These are phyloP conservation scores for Incumbomyces delicatus DNA, from an alignment of 2,329 filamentous ascomycete species.

Conservation along the genomic window DNA sequence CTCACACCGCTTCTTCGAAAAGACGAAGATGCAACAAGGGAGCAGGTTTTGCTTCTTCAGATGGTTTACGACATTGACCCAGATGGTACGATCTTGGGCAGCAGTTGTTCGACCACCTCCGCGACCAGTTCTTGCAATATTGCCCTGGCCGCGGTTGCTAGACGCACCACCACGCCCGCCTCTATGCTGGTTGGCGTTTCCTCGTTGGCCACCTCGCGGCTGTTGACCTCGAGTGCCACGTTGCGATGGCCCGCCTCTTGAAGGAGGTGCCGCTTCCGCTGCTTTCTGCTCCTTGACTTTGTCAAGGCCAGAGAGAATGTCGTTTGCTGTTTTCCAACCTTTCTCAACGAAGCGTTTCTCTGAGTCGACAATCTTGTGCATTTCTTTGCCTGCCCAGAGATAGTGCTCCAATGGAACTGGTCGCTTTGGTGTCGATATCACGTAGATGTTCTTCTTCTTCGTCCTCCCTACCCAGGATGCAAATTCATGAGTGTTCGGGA, in stretches of 20 bases:
- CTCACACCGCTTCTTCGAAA: constrained; percentile 95
- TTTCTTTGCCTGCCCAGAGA: constrained; percentile 85
- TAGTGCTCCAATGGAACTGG: constrained; percentile 94
- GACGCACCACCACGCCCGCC: constrained; percentile 47
- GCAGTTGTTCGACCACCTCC: constrained; percentile 78
- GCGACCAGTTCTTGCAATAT: constrained; percentile 81
- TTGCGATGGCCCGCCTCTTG: constrained; percentile 37
- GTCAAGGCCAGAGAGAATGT: constrained; percentile 69
- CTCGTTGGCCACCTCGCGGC: constrained; percentile 45
- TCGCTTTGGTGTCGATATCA: constrained; percentile 92
- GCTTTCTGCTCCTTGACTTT: constrained; percentile 54
- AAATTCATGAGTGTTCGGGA: constrained; percentile 95
- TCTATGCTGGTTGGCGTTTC: constrained; percentile 40
- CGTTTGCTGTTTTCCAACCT: constrained; percentile 91
- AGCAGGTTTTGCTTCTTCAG: constrained; percentile 78
- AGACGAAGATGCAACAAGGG: constrained; percentile 94
- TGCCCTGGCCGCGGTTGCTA: constrained; percentile 56
- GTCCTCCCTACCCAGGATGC: constrained; percentile 97
- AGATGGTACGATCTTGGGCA: constrained; percentile 89
- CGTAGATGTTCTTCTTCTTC: constrained; percentile 98
- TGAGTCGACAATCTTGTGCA: constrained; percentile 87
- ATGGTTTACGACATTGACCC: constrained; percentile 91
- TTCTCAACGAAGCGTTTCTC: constrained; percentile 86
- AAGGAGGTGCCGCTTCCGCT: constrained; percentile 33
- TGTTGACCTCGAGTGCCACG: constrained; percentile 45